Evolutionary conservation across 2,329 filamentous ascomycete species (phyloP), one percentile per base, ranked within the genome.

Genomic region (Knufia petricola): DNA sequence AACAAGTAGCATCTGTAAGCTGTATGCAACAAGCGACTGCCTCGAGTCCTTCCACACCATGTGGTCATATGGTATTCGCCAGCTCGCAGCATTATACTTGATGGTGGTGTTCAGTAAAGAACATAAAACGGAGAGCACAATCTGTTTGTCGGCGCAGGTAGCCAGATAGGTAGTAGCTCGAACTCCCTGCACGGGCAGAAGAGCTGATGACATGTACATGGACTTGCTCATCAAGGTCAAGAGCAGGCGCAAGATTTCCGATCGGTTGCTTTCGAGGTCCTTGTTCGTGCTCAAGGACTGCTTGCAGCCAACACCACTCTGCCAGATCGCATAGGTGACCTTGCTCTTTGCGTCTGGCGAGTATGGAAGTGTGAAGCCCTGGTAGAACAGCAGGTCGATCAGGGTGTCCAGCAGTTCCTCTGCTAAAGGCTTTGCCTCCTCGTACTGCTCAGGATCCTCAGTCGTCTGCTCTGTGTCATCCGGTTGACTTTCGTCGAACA

Each of bases 291-390:
- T 83, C 58, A 94, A 81, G 3, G 88, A 80, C 13, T 85, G 86
- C 65, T 95, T 94, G 71, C 90, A 96, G 12, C 92, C 92, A 24
- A 98, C 90, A 41, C 92, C 92, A 62, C 87, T 96, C 69, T 95
- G 88, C 92, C 92, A 98, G 63, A 98, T 96, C 47, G 87, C 84
- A 67, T 92, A 95, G 6, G 84, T 85, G 49, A 95, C 85, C 64
- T 92, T 94, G 54, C 78, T 77, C 61, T 84, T 87, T 47, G 79
- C 79, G 49, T 81, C 75, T 12, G 80, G 75, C 36, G 85, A 77
- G 50, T 75, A 78, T 8, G 90, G 86, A 13, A 95, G 76, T 0
- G 90, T 95, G 60, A 98, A 84, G 48, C 88, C 86, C 7, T 85
- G 82, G 64, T 87, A 95, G 76, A 98, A 98, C 36, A 96, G 75